These are phyloP conservation scores for Helianthus annuus DNA, from an alignment of 129 eudicot species.

Conservation along the genomic window HanXRQr2.0-SUNRISE NC_035433.2:98540769-98541268, in stretches of 20 bases:
- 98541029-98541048: slow-evolving; percentile 52
- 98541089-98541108: background rate
- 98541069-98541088: slow-evolving; percentile 69
- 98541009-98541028: slow-evolving; percentile 42
- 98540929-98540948: slow-evolving; percentile 72
- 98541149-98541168: background rate
- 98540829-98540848: background rate
- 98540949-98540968: too few species aligned
- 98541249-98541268: too few species aligned
- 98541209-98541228: too few species aligned
- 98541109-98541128: background rate
- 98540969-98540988: too few species aligned
- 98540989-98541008: too few species aligned
- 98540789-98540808: slow-evolving; percentile 6
- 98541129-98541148: background rate
- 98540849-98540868: background rate
- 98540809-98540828: background rate
- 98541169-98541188: slow-evolving; percentile 47
- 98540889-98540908: slow-evolving; percentile 23
- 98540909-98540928: slow-evolving; percentile 65
- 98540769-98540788: slow-evolving; percentile 58
- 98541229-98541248: too few species aligned
- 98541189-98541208: too few species aligned
- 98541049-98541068: slow-evolving; percentile 61
- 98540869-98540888: slow-evolving; percentile 1